These are phyloP conservation scores for Carex myosuroides DNA, from an alignment of 176 grass and related monocot species.

Conservation along the genomic window DNA sequence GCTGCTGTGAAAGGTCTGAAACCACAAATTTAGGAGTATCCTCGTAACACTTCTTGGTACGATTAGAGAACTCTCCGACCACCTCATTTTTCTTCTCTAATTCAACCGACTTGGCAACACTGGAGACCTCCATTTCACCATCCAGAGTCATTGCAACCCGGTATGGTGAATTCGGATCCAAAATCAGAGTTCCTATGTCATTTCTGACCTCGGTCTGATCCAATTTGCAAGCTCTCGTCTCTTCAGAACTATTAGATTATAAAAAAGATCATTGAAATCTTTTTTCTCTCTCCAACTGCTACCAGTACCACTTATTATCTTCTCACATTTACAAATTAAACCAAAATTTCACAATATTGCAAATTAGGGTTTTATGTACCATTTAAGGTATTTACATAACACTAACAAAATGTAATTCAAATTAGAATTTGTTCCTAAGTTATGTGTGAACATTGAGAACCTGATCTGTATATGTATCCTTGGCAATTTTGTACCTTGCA, in stretches of 20 bases:
- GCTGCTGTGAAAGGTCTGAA: constrained; percentile 38
- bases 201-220: constrained; percentile 5
- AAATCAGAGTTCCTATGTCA: neutral
- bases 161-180: constrained; percentile 41
- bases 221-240: neutral
- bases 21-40: constrained; percentile 29
- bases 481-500: neutral
- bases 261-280: neutral
- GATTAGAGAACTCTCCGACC: neutral
- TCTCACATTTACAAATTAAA: constrained; percentile 12
- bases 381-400: no score
- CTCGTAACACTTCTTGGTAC: neutral
- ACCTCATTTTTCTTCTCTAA: constrained; percentile 13
- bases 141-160: no score
- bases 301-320: neutral
- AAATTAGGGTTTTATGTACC: neutral
- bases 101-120: neutral
- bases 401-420: neutral
- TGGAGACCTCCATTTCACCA: constrained; percentile 1
- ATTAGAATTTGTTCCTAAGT: neutral
- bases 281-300: neutral
- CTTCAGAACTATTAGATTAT: constrained; percentile 11
- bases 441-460: neutral
- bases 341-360: neutral
- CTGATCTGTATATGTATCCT: neutral